Evolutionary conservation across 2,329 filamentous ascomycete genomes (phyloP), one percentile per base, ranked within the genome.

Genomic region (Myriosclerotinia scirpicola): DNA sequence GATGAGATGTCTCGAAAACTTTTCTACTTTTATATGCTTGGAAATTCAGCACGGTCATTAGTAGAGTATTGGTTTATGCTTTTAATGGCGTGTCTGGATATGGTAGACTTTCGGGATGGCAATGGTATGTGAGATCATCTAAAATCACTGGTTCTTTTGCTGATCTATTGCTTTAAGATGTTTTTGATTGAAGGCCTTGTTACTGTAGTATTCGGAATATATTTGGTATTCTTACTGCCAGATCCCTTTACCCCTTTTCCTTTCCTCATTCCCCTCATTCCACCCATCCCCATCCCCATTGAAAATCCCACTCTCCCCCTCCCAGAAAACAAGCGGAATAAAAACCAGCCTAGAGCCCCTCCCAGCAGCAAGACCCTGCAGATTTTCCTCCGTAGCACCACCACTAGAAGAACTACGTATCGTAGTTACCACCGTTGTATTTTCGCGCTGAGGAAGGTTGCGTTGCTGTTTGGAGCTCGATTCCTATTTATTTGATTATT

Each of bases 351-450:
- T 36, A 3, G 42, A 60, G 0, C 26, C 20, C 8, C 17, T 7
- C 3, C 12, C 42, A 15, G 2, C 11, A 1, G 42, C 4, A 48
- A 60, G 20, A 2, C 7, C 8, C 36, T 60, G 30, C 1, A 60
- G 11, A 7, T 38, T 30, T 5, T 8, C 11, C 30, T 34, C 30
- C 30, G 30, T 34, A 34, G 2, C 4, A 34, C 3, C 30, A 34
- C 30, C 30, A 34, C 6, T 5, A 6, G 71, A 72, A 15, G 70
- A 22, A 30, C 69, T 73, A 30, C 79, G 79, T 40, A 79, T 74
- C 7, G 77, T 78, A 26, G 77, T 79, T 17, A 82, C 77, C 52
- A 81, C 77, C 22, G 73, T 79, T 22, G 75, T 77, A 54, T 78
- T 71, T 0, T 80, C 76, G 1, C 76, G 72, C 1, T 70, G 67